phyloP scores from a whole-genome alignment of 306 rosid genomes.

The Inga oerstediana region DNA sequence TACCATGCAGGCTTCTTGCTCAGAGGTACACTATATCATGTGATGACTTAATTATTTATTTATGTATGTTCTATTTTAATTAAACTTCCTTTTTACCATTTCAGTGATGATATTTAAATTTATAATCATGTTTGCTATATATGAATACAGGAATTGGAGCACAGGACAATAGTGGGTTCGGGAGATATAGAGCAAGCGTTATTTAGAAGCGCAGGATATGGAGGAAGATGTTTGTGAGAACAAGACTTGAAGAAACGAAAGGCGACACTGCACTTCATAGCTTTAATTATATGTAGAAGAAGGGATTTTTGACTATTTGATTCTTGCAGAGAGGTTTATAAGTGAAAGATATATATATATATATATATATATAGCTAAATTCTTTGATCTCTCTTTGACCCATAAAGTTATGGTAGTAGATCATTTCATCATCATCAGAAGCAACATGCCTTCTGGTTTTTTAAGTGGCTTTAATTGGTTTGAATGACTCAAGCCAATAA shows the following conservation, averaged over 20 bases:
- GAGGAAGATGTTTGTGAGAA: slow-evolving; percentile 82
- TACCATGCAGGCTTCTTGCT: slow-evolving; percentile 94
- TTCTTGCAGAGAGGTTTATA: slow-evolving; percentile 29
- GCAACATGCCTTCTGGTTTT: slow-evolving; percentile 30
- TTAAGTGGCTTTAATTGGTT: slow-evolving; percentile 13
- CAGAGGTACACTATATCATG: slow-evolving; percentile 55
- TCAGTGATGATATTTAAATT: not conserved
- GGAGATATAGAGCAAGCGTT: slow-evolving; percentile 84
- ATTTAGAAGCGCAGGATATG: slow-evolving; percentile 91
- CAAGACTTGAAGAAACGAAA: not conserved
- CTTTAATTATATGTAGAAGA: not conserved
- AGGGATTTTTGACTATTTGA: slow-evolving; percentile 22
- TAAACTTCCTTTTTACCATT: not conserved
- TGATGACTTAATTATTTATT: not conserved
- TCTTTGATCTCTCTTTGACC: not conserved
- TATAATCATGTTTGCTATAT: slow-evolving; percentile 14
- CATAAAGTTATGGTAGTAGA: slow-evolving; percentile 4
- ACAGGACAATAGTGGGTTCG: slow-evolving; percentile 41
- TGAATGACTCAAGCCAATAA: slow-evolving; percentile 23
- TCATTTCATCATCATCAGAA: slow-evolving; percentile 15
- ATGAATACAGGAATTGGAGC: slow-evolving; percentile 51
- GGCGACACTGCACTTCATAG: not conserved
- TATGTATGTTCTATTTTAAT: no score
- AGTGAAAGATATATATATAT: not conserved
- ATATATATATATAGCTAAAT: not conserved